These are phyloP conservation scores for Piromyces finnis DNA, from an alignment of 192 early-diverging fungal species.

Conservation along the genomic window DNA sequence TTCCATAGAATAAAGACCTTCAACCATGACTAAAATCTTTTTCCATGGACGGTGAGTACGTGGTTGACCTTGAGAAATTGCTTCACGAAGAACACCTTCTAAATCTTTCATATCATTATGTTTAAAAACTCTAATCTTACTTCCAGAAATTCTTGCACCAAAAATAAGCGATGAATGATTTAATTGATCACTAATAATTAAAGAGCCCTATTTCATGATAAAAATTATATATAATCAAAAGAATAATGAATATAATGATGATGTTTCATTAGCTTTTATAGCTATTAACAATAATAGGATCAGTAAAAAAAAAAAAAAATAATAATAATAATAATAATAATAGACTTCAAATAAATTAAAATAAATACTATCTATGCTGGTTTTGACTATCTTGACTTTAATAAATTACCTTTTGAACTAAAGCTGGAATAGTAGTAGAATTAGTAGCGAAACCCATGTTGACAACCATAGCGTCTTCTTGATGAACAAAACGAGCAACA, in stretches of 20 bases:
- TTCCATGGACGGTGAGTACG: slow-evolving; percentile 97
- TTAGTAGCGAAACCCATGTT: slow-evolving; percentile 98
- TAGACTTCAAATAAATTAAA: too few relatives aligned
- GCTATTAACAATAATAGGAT: too few relatives aligned
- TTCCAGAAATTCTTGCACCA: slow-evolving; percentile 81
- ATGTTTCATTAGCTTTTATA: too few relatives aligned
- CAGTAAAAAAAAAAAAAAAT: not conserved
- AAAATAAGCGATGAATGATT: slow-evolving; percentile 91
- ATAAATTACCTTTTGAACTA: slow-evolving; percentile 43
- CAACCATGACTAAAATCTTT: slow-evolving; percentile 92
- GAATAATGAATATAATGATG: too few relatives aligned
- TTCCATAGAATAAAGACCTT: slow-evolving; percentile 97
- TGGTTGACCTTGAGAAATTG: slow-evolving; percentile 89
- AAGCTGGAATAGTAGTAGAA: slow-evolving; percentile 76
- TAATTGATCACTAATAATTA: slow-evolving; percentile 88
- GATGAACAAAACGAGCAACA: slow-evolving; percentile 78
- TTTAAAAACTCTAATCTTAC: slow-evolving; percentile 78
- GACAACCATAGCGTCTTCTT: slow-evolving; percentile 68
- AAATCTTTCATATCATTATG: slow-evolving; percentile 77
- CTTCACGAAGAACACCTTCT: slow-evolving; percentile 60
- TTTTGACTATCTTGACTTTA: too few relatives aligned
- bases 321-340: not conserved
- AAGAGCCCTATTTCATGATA: slow-evolving; percentile 60
- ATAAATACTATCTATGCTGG: too few relatives aligned
- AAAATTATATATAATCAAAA: too few relatives aligned